phyloP scores from a whole-genome alignment of 78 protist species.

The Tieghemostelium lacteum region DNA sequence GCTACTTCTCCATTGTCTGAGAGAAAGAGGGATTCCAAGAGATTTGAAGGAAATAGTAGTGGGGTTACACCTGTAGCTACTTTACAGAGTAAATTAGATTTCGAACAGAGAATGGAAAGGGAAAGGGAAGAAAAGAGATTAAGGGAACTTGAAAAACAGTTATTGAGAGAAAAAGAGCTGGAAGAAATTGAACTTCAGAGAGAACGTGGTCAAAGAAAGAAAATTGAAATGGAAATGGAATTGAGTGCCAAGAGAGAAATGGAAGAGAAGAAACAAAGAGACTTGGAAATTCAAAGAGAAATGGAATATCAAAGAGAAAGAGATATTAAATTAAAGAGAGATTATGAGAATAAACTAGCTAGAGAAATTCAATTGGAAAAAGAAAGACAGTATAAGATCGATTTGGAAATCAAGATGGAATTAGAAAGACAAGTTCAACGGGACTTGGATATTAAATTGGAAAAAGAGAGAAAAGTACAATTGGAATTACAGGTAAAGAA shows the following conservation, averaged over 20 bases:
- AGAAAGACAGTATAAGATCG: background rate
- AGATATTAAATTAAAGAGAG: slow-evolving; percentile 11
- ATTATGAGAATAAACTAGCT: background rate
- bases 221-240: background rate
- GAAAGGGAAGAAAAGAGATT: background rate
- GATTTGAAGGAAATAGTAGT: no score
- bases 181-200: background rate
- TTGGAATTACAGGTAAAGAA: background rate
- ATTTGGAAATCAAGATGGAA: background rate
- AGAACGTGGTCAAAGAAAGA: background rate
- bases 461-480: background rate
- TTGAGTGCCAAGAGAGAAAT: background rate
- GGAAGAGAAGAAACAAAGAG: background rate
- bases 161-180: no score
- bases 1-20: no score
- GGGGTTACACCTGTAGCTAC: no score
- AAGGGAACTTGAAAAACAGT: background rate
- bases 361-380: background rate
- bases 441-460: background rate
- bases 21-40: no score
- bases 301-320: slow-evolving; percentile 6
- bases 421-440: slow-evolving; percentile 5
- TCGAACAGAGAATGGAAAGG: background rate
- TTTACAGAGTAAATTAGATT: no score
- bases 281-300: background rate